Evolutionary conservation across 2,329 filamentous ascomycete genomes (phyloP), one percentile per base, ranked within the genome.

Genomic region (Catunica adiposa): DNA sequence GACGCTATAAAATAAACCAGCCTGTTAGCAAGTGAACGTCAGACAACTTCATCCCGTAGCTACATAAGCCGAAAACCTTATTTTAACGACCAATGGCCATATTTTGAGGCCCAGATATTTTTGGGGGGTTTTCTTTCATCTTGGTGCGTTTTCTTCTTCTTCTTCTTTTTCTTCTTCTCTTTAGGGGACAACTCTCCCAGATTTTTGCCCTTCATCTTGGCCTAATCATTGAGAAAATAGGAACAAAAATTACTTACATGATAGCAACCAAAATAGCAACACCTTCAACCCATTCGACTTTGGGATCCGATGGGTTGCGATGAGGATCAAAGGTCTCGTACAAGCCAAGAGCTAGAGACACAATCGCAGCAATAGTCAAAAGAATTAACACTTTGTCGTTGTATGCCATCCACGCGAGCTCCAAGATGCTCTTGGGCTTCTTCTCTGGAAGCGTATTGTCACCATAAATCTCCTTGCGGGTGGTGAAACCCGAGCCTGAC

Each of bases 341-440:
- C 1, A 88, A 69, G 8, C 84, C 83, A 9, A 88, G 70, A 7
- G 79, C 80, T 6, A 87, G 67, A 0, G 83, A 87, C 9, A 87
- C 73, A 9, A 81, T 70, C 1, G 83, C 84, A 8, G 83, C 83
- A 37, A 79, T 73, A 0, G 82, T 83, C 58, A 87, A 69, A 4
- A 87, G 68, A 40, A 87, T 82, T 40, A 88, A 75, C 37, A 87
- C 80, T 60, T 83, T 84, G 66, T 87, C 84, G 61, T 86, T 83
- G 65, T 84, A 85, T 2, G 83, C 81, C 59, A 76, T 76, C 82
- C 82, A 86, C 58, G 81, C 72, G 6, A 85, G 64, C 57, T 69
- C 70, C 64, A 77, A 72, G 42, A 84, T 72, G 1, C 76, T 73
- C 9, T 77, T 78, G 0, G 76, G 70, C 61, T 80, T 79, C 61